Evolutionary conservation across 1,284 basidiomycete species (phyloP).

Genomic region (Cryptococcus amylolentus): DNA sequence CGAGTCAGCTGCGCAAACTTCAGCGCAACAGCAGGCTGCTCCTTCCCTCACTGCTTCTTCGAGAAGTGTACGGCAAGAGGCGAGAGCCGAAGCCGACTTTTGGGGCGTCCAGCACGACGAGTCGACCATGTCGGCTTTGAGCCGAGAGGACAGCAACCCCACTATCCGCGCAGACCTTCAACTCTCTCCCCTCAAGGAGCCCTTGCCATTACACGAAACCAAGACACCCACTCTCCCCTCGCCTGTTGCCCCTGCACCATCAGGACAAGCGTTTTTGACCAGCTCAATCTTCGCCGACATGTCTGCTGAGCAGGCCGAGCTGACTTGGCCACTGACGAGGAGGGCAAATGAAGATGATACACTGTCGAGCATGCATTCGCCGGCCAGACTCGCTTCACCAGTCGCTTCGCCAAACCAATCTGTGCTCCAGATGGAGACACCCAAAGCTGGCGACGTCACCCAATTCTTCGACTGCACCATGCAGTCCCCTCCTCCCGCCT

Average conservation of each 20-base stretch:
- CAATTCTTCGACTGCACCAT: constrained; percentile 34
- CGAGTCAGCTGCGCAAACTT: background rate
- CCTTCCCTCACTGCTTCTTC: background rate
- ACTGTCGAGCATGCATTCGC: constrained; percentile 27
- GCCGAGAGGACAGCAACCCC: constrained; percentile 19
- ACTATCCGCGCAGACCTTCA: constrained; percentile 19
- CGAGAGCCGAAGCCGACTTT: constrained; percentile 9
- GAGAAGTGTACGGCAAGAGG: constrained; percentile 1
- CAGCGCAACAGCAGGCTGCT: too few relatives aligned
- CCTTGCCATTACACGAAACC: background rate
- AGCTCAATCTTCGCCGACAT: constrained; percentile 41
- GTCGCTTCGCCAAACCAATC: background rate
- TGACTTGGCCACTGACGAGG: constrained; percentile 32
- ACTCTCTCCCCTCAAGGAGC: constrained; percentile 15
- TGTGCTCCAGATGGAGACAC: background rate
- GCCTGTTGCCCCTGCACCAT: background rate
- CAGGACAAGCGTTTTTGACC: constrained; percentile 11
- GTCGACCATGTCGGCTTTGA: constrained; percentile 4
- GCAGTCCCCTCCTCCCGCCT: constrained; percentile 8
- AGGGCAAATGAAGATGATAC: constrained; percentile 9
- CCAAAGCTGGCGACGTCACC: constrained; percentile 21
- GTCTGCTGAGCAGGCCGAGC: constrained; percentile 38
- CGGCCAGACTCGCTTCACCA: constrained; percentile 3
- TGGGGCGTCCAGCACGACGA: constrained; percentile 5
- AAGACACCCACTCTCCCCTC: background rate